Percentiles rank a stretch among this genome's conserved stretches.
Conservation (phyloP, 106 monocot genomes). For the Posidonia australis region DNA sequence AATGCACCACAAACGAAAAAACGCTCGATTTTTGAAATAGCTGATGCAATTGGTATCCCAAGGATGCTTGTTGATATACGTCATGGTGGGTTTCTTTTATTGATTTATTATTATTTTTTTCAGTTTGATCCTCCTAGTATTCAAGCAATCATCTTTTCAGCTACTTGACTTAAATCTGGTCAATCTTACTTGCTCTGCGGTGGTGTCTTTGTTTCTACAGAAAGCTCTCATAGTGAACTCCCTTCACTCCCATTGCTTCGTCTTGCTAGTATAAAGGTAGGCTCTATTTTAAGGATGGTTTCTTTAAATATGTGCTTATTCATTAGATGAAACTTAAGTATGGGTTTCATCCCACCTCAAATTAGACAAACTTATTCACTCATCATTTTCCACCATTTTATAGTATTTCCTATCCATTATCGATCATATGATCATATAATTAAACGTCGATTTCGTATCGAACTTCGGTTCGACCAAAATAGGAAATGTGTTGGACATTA, state of each 20-base stretch:
- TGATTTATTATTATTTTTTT: neutral
- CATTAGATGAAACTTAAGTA: neutral
- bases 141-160: too few relatives aligned
- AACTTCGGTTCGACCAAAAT: too few relatives aligned
- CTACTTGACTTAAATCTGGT: too few relatives aligned
- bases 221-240: constrained; percentile 75
- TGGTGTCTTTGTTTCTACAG: constrained; percentile 29
- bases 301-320: neutral
- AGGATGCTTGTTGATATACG: constrained; percentile 87
- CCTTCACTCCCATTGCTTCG: constrained; percentile 77
- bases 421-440: too few relatives aligned
- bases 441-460: too few relatives aligned
- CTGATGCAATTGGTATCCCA: constrained; percentile 77
- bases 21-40: constrained; percentile 57
- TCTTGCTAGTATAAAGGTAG: constrained; percentile 54
- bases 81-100: constrained; percentile 45
- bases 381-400: too few relatives aligned
- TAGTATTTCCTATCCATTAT: too few relatives aligned
- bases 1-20: constrained; percentile 11
- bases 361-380: too few relatives aligned
- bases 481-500: too few relatives aligned
- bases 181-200: too few relatives aligned
- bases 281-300: neutral
- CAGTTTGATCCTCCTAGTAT: neutral
- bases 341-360: neutral